Base-by-base conservation (phyloP, 1,284 basidiomycete species). In the Pascua guehoae region DNA sequence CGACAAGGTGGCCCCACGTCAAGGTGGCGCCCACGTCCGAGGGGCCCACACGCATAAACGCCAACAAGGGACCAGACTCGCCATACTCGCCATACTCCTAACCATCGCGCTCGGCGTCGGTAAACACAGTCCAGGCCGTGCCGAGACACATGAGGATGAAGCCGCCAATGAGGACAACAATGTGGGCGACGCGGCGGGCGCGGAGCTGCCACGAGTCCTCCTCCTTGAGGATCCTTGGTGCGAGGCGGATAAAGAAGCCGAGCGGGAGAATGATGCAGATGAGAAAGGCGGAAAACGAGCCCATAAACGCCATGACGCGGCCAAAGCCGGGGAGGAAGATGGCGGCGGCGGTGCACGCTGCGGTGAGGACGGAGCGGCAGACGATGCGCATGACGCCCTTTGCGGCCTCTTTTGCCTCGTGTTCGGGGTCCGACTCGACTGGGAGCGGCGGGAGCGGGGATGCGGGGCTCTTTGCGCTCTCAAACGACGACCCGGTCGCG, bases 291-390 rank as follows among this genome's bases (percentile, higher is more conserved):
- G 88, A 85, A 73, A 92, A 93, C 38, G 87, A 86, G 5, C 93
- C 92, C 41, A 95, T 79, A 73, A 94, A 91, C 12, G 88, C 88
- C 90, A 97, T 94, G 71, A 93, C 83, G 18, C 86, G 83, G 63
- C 88, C 64, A 84, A 75, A 77, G 10, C 71, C 73, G 12, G 76
- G 74, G 18, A 77, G 57, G 17, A 65, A 50, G 17, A 78, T 63
- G 12, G 74, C 72, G 1, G 68, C 67, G 5, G 54, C 57, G 0
- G 64, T 62, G 49, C 70, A 71, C 12, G 66, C 47, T 2, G 67
- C 67, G 7, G 74, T 74, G 39, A 76, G 65, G 15, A 66, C 39
- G 12, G 67, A 70, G 41, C 75, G 64, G 11, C 65, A 67, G 11
- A 73, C 46, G 5, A 74, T 53, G 14, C 76, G 54, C 10, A 60